A percentile compares a stretch with the other conserved stretches of the same genome.
Evolutionary conservation across 768 basidiomycete genomes (phyloP).

Genomic region (Neoboletus brunneissimus): DNA sequence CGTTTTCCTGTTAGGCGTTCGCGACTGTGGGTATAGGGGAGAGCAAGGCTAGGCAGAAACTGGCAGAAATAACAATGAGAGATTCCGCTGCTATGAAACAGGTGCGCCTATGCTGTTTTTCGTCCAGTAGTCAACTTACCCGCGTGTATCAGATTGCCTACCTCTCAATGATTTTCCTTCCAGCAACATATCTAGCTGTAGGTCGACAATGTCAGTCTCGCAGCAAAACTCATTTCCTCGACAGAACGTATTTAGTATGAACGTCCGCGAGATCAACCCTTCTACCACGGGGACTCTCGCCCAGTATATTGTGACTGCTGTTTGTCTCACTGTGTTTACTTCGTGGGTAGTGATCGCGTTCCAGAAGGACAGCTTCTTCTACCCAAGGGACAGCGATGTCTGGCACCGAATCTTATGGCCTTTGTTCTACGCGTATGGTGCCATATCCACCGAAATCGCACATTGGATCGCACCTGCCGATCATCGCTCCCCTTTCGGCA

Average conservation of each 20-base stretch:
- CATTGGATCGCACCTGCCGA: neutral
- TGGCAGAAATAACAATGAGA: conserved; percentile 1
- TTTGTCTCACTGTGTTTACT: conserved; percentile 47
- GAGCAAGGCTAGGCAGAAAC: conserved; percentile 24
- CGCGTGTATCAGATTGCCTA: conserved; percentile 42
- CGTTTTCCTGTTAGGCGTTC: conserved; percentile 41
- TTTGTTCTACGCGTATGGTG: conserved; percentile 10
- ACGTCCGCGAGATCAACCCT: conserved; percentile 28
- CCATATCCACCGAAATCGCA: neutral
- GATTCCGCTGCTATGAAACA: conserved; percentile 20
- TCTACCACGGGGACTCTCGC: conserved; percentile 30
- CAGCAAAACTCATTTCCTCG: conserved; percentile 14
- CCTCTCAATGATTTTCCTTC: conserved; percentile 56
- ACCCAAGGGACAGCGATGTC: conserved; percentile 2
- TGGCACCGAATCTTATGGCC: conserved; percentile 24
- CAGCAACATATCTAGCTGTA: conserved; percentile 43
- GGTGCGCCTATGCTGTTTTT: conserved; percentile 6
- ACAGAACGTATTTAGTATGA: conserved; percentile 32
- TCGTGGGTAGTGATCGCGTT: conserved; percentile 55
- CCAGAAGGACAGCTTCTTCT: conserved; percentile 31
- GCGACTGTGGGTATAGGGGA: conserved; percentile 53
- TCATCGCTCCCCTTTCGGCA: neutral
- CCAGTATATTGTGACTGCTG: conserved; percentile 39
- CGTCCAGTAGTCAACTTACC: neutral
- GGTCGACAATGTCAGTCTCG: neutral